Base-by-base conservation (phyloP, 257 asterid species). In the Petrea volubilis region DNA sequence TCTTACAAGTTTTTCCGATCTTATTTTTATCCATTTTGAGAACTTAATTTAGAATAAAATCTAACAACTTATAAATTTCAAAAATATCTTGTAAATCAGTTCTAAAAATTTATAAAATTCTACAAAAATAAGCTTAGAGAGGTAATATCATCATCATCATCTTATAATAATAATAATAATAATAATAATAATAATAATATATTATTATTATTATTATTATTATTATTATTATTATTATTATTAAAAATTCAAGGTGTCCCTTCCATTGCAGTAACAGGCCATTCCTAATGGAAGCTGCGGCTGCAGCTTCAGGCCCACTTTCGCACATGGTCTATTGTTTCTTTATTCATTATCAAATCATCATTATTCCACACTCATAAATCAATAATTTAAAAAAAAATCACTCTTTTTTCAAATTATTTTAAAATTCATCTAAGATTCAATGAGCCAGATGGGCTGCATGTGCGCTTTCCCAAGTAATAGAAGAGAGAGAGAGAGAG, bases 391-490 rank as follows among this genome's bases (percentile, higher is more conserved):
- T 60, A 78, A 6, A 2, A 11, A 55, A 75, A 50, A 7, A 36
- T 49, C 17, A 21, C 38, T 47, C 28, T 49, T n/a, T 56, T 68
- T 71, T 52, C 52, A 4, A 73, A 60, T n/a, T n/a, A 38, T 68
- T 79, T 64, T 58, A 69, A 67, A 25, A 67, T 33, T 58, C 36
- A 43, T 68, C n/a, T 47, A 73, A 73, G 64, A 76, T 83, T 74
- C 68, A 79, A 55, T 70, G 62, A 43, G 77, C 86, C 84, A 78
- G 85, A 77, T 85, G 87, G 83, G 73, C 56, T 81, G 82, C 96
- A 89, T 89, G 96, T 87, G 86, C n/a, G n/a, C 83, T 74, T 78
- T 67, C 36, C 79, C 81, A 77, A 76, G 77, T 59, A 61, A 73
- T 63, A 60, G 27, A 62, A 49, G 43, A n/a, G n/a, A n/a, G n/a